Evolutionary conservation across 2,329 filamentous ascomycete species (phyloP).

Genomic region (Aspergillus intermedius): DNA sequence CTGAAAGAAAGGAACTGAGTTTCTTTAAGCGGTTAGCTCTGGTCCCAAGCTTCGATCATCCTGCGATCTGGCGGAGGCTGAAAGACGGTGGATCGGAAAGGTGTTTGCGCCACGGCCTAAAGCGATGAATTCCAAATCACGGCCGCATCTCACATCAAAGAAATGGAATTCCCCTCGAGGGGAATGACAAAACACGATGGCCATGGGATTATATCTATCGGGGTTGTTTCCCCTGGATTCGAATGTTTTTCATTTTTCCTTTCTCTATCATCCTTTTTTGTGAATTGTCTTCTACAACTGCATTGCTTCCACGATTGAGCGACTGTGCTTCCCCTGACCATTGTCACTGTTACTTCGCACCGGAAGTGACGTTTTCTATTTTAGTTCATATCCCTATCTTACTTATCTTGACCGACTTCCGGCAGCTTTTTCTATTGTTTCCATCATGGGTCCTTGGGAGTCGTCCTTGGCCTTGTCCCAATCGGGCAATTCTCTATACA

Average conservation of each 20-base stretch:
- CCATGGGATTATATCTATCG: conserved; percentile 2
- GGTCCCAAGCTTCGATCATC: background rate
- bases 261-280: background rate
- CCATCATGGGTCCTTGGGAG: conserved; percentile 20
- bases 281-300: background rate
- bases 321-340: background rate
- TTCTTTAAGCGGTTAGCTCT: no score
- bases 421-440: conserved; percentile 2
- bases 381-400: background rate
- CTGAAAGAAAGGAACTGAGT: no score
- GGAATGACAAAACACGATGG: conserved; percentile 1
- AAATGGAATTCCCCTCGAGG: conserved; percentile 5
- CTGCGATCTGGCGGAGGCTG: conserved; percentile 11
- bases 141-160: conserved; percentile 4
- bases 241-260: background rate
- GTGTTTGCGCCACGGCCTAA: conserved; percentile 14
- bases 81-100: conserved; percentile 8
- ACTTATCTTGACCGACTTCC: background rate
- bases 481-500: conserved; percentile 18
- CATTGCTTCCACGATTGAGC: no score
- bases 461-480: conserved; percentile 14
- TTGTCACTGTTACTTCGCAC: background rate
- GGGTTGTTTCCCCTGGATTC: background rate
- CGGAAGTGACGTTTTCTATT: background rate
- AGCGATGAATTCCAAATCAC: conserved; percentile 18